Percentiles rank a stretch among this genome's conserved stretches.
phyloP scores from a whole-genome alignment of 768 basidiomycete species.

The Clavulina sp. region DNA sequence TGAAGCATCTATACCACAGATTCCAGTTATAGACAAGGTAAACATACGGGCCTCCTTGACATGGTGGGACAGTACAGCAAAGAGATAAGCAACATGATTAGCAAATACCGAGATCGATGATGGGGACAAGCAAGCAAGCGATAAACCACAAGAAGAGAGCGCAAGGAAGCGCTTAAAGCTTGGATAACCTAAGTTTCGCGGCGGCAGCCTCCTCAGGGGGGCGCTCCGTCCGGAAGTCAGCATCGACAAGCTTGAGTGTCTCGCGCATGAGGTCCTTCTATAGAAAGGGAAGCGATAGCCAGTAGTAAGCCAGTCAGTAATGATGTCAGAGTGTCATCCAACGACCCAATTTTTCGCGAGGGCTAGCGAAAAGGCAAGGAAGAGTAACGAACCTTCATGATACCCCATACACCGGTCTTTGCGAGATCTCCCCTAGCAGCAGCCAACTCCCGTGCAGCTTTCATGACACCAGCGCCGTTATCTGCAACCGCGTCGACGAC shows the following conservation, averaged over 20 bases:
- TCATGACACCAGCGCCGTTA: conserved; percentile 11
- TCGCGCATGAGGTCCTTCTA: neutral
- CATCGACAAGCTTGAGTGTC: neutral
- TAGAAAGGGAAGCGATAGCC: neutral
- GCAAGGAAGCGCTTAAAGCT: too few relatives aligned
- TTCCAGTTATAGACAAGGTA: too few relatives aligned
- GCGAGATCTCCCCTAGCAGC: conserved; percentile 4
- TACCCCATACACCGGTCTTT: conserved; percentile 10
- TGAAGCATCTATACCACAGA: too few relatives aligned
- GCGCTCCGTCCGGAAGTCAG: neutral
- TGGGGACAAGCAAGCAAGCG: neutral
- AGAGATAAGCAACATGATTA: too few relatives aligned
- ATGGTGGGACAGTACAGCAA: too few relatives aligned
- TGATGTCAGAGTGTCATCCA: neutral
- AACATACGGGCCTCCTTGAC: too few relatives aligned
- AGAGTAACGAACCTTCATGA: conserved; percentile 11
- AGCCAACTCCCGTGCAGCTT: conserved; percentile 10
- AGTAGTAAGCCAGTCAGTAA: neutral
- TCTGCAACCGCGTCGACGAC: conserved; percentile 23
- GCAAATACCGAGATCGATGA: neutral
- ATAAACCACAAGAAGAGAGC: too few relatives aligned
- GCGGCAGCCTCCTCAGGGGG: neutral
- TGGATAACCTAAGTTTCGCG: neutral
- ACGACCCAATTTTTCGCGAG: neutral
- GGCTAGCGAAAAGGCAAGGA: neutral